Evolutionary conservation across 768 basidiomycete species (phyloP), one percentile per base, ranked within the genome.

Genomic region (Amanita brunnescens): DNA sequence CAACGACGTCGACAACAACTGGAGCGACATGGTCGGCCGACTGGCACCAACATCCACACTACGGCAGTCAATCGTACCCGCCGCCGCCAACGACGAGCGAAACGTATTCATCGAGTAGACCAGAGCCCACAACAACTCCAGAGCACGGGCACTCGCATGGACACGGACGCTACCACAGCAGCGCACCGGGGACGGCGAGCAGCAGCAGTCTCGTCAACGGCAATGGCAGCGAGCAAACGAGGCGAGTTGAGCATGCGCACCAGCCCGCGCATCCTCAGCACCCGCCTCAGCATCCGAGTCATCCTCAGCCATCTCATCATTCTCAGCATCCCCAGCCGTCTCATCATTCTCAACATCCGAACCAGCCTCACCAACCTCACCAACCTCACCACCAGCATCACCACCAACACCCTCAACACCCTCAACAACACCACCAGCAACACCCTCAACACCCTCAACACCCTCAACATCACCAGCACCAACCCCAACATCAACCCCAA

Each of bases 231-330:
- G 50, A 50, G n/a, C 41, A 39, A 8, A 18, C 26, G 14, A 49
- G 48, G 24, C 14, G 39, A 26, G 30, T 43, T 33, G 34, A 41
- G 30, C 60, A 57, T 38, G 47, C 56, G 47, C 57, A 57, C 4
- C 56, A 57, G 23, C 62, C 59, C 20, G 55, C 61, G 21, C 55
- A 57, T 21, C 67, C 67, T 54, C 52, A 61, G 21, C 55, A 58
- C 32, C 57, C 56, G 23, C 52, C 54, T 10, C 59, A 57, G 14
- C 53, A 52, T 54, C 54, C 61, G 21, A 51, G 55, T 35, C 53
- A 52, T 20, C 57, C 59, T n/a, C 55, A 58, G 21, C 67, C 66
- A 52, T 52, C 61, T 13, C 55, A 58, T 41, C 58, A 53, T 16
- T 51, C 55, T 14, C 60, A 57, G n/a, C 51, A 49, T 49, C 55